Evolutionary conservation across 495 filamentous ascomycete species (phyloP), one percentile per base, ranked within the genome.

Genomic region (Rhizodiscina lignyota): DNA sequence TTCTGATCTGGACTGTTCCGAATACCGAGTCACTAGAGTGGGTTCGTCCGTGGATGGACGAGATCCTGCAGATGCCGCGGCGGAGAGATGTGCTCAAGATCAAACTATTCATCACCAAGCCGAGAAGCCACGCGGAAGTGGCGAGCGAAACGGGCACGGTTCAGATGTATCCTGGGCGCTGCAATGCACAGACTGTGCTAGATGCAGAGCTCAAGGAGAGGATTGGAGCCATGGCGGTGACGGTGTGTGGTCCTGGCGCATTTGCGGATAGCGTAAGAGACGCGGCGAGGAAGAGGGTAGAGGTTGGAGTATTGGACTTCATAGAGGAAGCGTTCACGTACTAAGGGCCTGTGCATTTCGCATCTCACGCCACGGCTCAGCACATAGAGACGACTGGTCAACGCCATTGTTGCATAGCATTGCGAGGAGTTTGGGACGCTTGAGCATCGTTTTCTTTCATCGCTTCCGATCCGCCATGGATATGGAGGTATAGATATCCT

Each of bases 21-120:
- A 79, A 66, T 27, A 50, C 45, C 8, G 87, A 94, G 37, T 79
- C 85, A 43, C 68, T 97, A 18, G 74, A 85, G 49, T 97, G 89
- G 89, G 82, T 94, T 28, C 70, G 81, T 4, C 72, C 77, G 5
- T 97, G 81, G 82, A 97, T 97, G 89, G 87, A 92, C 41, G 66
- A 81, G 50, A 87, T 96, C 40, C 67, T 97, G 23, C 70, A 70
- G 2, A 80, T 94, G 64, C 80, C 84, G 5, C 68, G 66, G 31
- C 74, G 89, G 0, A 70, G 84, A 18, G 82, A 94, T 18, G 69
- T 86, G 2, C 70, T 97, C 27, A 68, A 72, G 28, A 76, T 96
- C 38, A 72, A 84, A 62, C 62, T 96, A 3, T 97, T 93, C 50
- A 79, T 97, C 37, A 89, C 82, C 39, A 75, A 83, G 40, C 87